A percentile compares a stretch with the other conserved stretches of the same genome.
phyloP scores from a whole-genome alignment of 768 basidiomycete species.

The Glaciozyma martinii region DNA sequence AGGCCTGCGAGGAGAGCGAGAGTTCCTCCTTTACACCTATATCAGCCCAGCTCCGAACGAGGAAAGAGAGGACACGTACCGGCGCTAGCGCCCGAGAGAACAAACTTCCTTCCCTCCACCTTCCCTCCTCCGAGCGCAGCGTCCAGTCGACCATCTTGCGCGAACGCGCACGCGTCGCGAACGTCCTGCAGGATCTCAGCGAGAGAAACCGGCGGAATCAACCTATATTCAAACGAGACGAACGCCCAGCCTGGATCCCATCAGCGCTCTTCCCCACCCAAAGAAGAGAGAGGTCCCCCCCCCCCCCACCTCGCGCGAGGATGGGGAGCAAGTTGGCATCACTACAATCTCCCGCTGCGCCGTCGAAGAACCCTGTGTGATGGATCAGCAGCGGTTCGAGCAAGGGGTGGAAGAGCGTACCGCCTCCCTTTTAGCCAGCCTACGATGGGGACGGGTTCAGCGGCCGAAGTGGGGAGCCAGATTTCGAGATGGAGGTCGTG shows the following conservation, averaged over 20 bases:
- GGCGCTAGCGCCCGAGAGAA: conserved; percentile 14
- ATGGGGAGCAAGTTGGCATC: conserved; percentile 10
- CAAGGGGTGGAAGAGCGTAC: too few species aligned
- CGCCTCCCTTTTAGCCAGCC: too few species aligned
- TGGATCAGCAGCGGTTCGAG: too few species aligned
- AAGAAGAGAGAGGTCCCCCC: too few species aligned
- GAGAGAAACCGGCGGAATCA: conserved; percentile 21
- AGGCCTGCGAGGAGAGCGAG: conserved; percentile 20
- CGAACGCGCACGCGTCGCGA: conserved; percentile 8
- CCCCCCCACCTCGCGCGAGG: conserved; percentile 21
- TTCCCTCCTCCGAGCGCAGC: conserved; percentile 9
- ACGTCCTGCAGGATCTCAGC: conserved; percentile 16
- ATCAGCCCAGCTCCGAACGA: neutral
- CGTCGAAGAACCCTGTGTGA: conserved; percentile 26
- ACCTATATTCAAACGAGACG: conserved; percentile 22
- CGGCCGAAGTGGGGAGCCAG: too few species aligned
- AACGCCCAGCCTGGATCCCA: too few species aligned
- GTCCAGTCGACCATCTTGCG: conserved; percentile 13
- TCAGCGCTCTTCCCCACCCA: too few species aligned
- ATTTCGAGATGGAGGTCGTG: too few species aligned
- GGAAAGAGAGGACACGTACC: conserved; percentile 8
- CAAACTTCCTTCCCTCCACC: conserved; percentile 13
- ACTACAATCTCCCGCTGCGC: conserved; percentile 11
- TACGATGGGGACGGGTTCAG: too few species aligned
- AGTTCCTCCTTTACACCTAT: neutral